Conservation (phyloP, 805 yeast species). For the Tetrapisispora namnaoensis region DNA sequence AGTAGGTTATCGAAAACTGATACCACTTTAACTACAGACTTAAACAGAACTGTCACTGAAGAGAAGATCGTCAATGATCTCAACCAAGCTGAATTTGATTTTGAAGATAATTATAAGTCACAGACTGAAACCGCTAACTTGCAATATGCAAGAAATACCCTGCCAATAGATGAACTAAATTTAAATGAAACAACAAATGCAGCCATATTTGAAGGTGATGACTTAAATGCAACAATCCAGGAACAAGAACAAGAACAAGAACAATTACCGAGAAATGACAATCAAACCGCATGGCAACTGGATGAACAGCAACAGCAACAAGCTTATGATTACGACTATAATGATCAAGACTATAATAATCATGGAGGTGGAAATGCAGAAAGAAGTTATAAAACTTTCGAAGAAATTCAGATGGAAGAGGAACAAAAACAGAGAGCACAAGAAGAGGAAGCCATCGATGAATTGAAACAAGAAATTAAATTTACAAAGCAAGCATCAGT, state of each 20-base stretch:
- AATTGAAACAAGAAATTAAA: conserved; percentile 67
- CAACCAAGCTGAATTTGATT: conserved; percentile 12
- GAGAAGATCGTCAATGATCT: not conserved
- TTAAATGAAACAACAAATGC: conserved; percentile 4
- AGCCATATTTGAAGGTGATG: conserved; percentile 19
- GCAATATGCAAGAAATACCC: not conserved
- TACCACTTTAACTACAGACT: not conserved
- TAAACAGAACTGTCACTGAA: not conserved
- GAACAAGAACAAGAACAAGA: conserved; percentile 3
- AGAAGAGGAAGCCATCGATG: conserved; percentile 84
- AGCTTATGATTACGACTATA: conserved; percentile 1
- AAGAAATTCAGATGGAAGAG: conserved; percentile 28
- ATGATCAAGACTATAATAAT: not conserved
- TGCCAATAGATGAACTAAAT: conserved; percentile 2
- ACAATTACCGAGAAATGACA: conserved; percentile 3
- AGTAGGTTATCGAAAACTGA: not conserved
- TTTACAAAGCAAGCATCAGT: conserved; percentile 80
- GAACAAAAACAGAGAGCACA: conserved; percentile 32
- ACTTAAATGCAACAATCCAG: conserved; percentile 10
- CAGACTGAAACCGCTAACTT: not conserved
- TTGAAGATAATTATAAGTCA: conserved; percentile 9
- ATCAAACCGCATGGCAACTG: conserved; percentile 17
- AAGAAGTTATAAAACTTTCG: conserved; percentile 25
- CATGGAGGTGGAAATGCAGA: not conserved
- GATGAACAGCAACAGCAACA: conserved; percentile 9